phyloP scores from a whole-genome alignment of 1,139 yeast species.

The Geotrichum carabidarum region DNA sequence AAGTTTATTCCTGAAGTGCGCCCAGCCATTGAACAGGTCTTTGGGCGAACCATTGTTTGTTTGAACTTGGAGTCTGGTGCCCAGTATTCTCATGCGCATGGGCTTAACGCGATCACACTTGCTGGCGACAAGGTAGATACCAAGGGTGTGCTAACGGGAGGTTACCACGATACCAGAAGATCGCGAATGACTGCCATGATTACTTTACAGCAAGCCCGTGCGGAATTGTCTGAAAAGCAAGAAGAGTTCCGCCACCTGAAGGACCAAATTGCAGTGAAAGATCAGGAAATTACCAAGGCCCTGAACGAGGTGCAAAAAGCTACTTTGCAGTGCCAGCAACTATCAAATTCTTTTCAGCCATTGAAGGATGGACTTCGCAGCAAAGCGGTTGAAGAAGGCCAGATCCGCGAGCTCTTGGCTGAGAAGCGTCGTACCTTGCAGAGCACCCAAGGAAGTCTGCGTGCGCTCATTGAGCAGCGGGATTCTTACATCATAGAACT shows the following conservation, averaged over 20 bases:
- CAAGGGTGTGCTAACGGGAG: constrained; percentile 84
- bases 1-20: constrained; percentile 51
- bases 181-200: constrained; percentile 70
- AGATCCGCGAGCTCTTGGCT: constrained; percentile 23
- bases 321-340: constrained; percentile 29
- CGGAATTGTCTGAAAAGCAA: constrained; percentile 44
- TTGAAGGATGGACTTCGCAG: constrained; percentile 9
- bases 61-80: constrained; percentile 64
- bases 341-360: constrained; percentile 14
- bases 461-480: constrained; percentile 25
- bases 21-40: constrained; percentile 66
- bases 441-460: constrained; percentile 34
- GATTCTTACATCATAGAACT: constrained; percentile 50
- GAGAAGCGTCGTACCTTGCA: constrained; percentile 30
- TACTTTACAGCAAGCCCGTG: constrained; percentile 44
- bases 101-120: constrained; percentile 73
- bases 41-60: constrained; percentile 77
- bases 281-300: constrained; percentile 44
- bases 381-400: constrained; percentile 22
- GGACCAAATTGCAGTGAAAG: constrained; percentile 40
- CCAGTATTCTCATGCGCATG: constrained; percentile 57
- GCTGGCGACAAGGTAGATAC: constrained; percentile 89
- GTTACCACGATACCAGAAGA: constrained; percentile 64
- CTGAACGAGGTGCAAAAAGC: constrained; percentile 48
- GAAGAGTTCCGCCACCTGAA: constrained; percentile 39